phyloP scores from a whole-genome alignment of 228 moss, liverwort and hornwort species.

The Sphagnum fallax region DNA sequence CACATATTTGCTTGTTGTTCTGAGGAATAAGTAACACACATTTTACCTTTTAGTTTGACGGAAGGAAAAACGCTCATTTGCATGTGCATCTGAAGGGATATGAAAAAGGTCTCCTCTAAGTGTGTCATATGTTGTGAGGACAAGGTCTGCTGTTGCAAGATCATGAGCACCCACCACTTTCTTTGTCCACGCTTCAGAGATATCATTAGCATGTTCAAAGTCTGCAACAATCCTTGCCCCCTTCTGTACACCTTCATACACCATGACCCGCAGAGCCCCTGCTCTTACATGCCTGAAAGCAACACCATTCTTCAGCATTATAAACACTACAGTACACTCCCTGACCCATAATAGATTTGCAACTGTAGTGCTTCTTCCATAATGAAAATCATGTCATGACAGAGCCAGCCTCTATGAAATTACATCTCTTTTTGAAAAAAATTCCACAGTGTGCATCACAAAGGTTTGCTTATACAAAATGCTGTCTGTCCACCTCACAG shows the following conservation, averaged over 20 bases:
- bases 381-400: too few species aligned
- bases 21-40: not conserved
- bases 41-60: conserved; percentile 79
- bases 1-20: too few species aligned
- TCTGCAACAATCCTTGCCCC: conserved; percentile 52
- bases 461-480: too few species aligned
- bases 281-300: conserved; percentile 71
- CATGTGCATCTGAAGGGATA: conserved; percentile 56
- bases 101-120: conserved; percentile 78
- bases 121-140: conserved; percentile 86
- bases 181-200: conserved; percentile 21
- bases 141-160: conserved; percentile 85
- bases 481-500: not conserved
- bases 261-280: conserved; percentile 69
- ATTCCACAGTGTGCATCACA: too few species aligned
- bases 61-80: conserved; percentile 45
- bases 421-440: too few species aligned
- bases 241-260: conserved; percentile 89
- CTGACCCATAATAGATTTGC: too few species aligned
- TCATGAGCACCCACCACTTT: conserved; percentile 80
- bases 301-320: not conserved
- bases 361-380: too few species aligned
- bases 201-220: conserved; percentile 13
- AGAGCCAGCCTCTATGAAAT: too few species aligned
- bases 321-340: too few species aligned